Conservation (phyloP, 192 early-diverging fungal species). For the Entomortierella beljakovae region DNA sequence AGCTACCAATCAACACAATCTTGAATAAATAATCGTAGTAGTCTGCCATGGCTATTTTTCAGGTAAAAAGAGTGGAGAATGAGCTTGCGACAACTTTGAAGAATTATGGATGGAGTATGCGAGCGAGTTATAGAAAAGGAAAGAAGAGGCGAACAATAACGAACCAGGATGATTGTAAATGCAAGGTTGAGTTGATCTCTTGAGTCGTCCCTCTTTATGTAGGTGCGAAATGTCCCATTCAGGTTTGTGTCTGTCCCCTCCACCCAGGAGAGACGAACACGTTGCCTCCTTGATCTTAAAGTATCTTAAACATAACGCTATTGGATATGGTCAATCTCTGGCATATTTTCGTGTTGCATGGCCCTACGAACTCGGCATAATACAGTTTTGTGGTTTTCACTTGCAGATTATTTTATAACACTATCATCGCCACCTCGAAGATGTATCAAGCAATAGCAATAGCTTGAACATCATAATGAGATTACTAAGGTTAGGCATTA, state of each 20-base stretch:
- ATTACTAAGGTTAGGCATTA: too few species aligned
- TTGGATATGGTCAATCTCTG: too few species aligned
- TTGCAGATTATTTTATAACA: too few species aligned
- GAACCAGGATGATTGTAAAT: not conserved
- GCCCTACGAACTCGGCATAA: not conserved
- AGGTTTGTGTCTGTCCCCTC: not conserved
- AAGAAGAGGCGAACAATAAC: not conserved
- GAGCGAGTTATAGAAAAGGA: not conserved
- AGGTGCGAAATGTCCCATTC: too few species aligned
- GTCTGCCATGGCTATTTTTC: conserved; percentile 52
- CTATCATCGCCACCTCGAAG: too few species aligned
- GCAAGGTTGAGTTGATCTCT: not conserved
- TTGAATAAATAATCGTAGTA: conserved; percentile 71
- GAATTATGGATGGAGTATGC: not conserved
- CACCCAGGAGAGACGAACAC: conserved; percentile 9
- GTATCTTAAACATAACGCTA: not conserved
- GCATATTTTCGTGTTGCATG: not conserved
- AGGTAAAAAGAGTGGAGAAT: not conserved
- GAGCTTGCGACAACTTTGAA: not conserved
- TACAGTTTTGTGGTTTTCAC: too few species aligned
- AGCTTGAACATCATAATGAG: too few species aligned
- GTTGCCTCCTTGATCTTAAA: conserved; percentile 12
- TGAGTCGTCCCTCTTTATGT: not conserved
- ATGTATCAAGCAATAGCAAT: too few species aligned
- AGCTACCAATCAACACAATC: conserved; percentile 74